These are phyloP conservation scores for Aspergillus arachidicola DNA, from an alignment of 2,329 filamentous ascomycete species.

Conservation along the genomic window DNA sequence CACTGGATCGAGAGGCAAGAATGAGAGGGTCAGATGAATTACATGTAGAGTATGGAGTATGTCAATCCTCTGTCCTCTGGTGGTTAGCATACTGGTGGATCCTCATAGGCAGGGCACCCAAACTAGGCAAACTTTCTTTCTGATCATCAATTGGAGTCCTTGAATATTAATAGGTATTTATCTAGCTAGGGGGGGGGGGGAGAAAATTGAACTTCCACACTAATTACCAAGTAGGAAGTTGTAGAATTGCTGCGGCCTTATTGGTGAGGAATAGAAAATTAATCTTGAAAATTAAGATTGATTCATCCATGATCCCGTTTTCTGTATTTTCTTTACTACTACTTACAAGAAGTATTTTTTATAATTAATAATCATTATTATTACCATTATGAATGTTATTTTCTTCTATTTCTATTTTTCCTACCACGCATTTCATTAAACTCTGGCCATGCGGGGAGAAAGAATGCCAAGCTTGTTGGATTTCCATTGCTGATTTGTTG, in stretches of 20 bases:
- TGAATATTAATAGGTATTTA: not conserved
- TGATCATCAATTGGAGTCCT: constrained; percentile 9
- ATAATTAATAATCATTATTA: not conserved
- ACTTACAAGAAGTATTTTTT: not conserved
- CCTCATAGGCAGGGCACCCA: constrained; percentile 15
- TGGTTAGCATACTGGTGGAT: constrained; percentile 14
- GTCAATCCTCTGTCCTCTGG: not conserved
- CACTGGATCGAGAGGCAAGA: not conserved
- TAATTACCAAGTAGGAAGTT: not conserved
- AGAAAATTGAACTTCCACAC: not conserved
- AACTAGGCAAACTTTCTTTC: constrained; percentile 22
- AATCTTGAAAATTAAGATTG: not conserved
- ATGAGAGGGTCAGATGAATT: constrained; percentile 3
- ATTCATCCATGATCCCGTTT: not conserved
- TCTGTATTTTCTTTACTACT: not conserved
- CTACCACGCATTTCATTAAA: constrained; percentile 3
- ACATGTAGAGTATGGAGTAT: constrained; percentile 6
- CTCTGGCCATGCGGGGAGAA: constrained; percentile 14
- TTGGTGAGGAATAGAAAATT: not conserved
- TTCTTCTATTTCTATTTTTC: not conserved
- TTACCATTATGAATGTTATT: not conserved
- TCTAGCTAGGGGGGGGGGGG: not conserved
- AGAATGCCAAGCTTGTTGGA: constrained; percentile 8
- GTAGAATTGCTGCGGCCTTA: not conserved
- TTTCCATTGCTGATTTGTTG: constrained; percentile 12